phyloP scores from a whole-genome alignment of 2,329 filamentous ascomycete species.

The Emergomyces orientalis region DNA sequence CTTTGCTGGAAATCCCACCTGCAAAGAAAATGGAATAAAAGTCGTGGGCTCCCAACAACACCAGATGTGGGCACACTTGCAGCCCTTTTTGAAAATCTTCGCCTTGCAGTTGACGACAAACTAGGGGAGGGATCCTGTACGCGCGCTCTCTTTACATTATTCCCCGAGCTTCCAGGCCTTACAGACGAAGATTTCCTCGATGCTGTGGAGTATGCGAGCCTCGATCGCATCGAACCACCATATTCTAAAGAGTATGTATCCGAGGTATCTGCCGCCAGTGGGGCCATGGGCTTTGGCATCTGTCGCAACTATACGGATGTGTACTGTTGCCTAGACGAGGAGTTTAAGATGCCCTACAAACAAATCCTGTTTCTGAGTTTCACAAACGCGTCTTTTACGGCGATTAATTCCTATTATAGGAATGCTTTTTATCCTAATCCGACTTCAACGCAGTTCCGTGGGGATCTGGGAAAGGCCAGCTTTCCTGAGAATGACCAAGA shows the following conservation, averaged over 20 bases:
- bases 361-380: background rate
- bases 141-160: background rate
- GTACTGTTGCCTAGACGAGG: background rate
- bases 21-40: background rate
- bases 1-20: background rate
- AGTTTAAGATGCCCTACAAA: background rate
- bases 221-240: background rate
- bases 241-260: background rate
- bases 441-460: background rate
- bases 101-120: background rate
- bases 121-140: background rate
- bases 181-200: background rate
- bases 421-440: background rate
- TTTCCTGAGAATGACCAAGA: background rate
- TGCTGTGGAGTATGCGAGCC: background rate
- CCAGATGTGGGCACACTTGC: background rate
- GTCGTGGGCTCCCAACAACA: background rate
- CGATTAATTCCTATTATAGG: background rate
- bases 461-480: background rate
- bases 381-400: background rate
- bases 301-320: background rate
- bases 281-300: background rate
- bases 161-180: background rate
- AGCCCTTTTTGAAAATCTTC: background rate
- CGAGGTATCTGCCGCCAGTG: background rate